Percentiles rank a stretch among this genome's conserved stretches.
These are phyloP conservation scores for Ceratopteris richardii DNA, from an alignment of 75 land plant genomes.

Conservation along the genomic window DNA sequence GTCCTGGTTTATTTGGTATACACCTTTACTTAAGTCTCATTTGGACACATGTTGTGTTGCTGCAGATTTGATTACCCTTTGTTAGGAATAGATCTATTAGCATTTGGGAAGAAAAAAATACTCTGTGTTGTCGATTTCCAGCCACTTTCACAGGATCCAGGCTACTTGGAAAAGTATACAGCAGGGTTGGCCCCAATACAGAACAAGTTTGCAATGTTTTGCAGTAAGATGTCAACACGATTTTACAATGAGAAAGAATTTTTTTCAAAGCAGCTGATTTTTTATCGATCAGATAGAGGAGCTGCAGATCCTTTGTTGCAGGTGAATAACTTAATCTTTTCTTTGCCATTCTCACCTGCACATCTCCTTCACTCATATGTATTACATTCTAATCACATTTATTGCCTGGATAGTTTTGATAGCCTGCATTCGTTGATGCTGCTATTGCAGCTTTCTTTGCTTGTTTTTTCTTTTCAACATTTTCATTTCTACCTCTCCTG, in stretches of 20 bases:
- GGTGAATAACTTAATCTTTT: not conserved
- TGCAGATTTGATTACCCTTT: conserved; percentile 29
- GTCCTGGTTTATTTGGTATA: no score
- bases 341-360: no score
- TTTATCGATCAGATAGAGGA: conserved; percentile 23
- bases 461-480: no score
- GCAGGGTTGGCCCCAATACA: conserved; percentile 20
- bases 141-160: conserved; percentile 22
- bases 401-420: no score
- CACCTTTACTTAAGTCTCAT: no score
- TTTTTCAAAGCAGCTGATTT: conserved; percentile 29
- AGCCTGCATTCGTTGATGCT: no score
- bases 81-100: conserved; percentile 33
- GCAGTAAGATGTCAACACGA: conserved; percentile 23
- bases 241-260: conserved; percentile 21
- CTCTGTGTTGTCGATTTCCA: conserved; percentile 31
- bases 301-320: conserved; percentile 20
- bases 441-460: no score
- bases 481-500: no score
- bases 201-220: conserved; percentile 5
- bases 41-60: not conserved
- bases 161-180: conserved; percentile 25
- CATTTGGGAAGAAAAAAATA: conserved; percentile 26
- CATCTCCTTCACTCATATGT: no score
- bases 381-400: no score